Conservation (phyloP, 2,329 filamentous ascomycete genomes). For the Ophidiomyces ophidiicola region DNA sequence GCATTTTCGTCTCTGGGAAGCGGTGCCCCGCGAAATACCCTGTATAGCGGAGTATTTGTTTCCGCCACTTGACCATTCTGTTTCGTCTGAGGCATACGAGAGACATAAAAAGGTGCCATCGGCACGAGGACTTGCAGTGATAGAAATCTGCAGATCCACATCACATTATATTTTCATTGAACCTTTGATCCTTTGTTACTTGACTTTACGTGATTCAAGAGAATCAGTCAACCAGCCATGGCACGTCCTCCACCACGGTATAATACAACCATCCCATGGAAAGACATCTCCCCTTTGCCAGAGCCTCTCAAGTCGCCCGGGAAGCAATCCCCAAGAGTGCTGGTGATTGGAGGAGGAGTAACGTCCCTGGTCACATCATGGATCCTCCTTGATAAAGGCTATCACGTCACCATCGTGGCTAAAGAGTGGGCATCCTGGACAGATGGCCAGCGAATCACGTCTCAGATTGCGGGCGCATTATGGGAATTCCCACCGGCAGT, state of each 20-base stretch:
- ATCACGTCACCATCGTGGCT: constrained; percentile 36
- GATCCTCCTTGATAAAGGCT: constrained; percentile 35
- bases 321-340: constrained; percentile 11
- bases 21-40: too few species aligned
- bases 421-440: constrained; percentile 31
- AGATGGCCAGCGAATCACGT: constrained; percentile 32
- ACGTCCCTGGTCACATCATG: constrained; percentile 30
- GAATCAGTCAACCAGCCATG: neutral
- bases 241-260: too few species aligned
- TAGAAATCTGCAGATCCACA: too few species aligned
- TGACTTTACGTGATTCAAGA: neutral
- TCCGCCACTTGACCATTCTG: too few species aligned
- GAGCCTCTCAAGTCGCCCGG: constrained; percentile 7
- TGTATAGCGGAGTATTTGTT: too few species aligned
- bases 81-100: too few species aligned
- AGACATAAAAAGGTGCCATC: too few species aligned
- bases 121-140: too few species aligned
- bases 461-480: constrained; percentile 38
- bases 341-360: constrained; percentile 22
- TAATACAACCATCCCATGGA: constrained; percentile 28
- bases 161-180: neutral
- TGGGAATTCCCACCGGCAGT: constrained; percentile 39
- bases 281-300: constrained; percentile 11
- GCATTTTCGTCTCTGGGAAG: too few species aligned
- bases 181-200: neutral